Conservation (phyloP, 2,329 filamentous ascomycete species). For the Scedosporium dehoogii region DNA sequence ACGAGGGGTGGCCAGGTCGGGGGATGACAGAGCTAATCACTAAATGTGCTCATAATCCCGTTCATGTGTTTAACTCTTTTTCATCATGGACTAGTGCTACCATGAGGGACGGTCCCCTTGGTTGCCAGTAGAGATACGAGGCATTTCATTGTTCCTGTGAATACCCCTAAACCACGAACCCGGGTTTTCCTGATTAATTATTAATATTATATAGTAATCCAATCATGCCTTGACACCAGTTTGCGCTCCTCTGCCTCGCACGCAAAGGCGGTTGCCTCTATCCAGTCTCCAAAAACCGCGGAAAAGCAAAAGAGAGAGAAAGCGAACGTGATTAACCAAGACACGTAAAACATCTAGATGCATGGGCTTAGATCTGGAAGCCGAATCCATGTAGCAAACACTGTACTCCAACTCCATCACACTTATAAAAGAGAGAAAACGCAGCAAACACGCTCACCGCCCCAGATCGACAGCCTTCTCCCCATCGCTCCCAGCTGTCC, state of each 20-base stretch:
- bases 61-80: background rate
- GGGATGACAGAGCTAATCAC: too few species aligned
- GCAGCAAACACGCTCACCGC: background rate
- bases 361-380: background rate
- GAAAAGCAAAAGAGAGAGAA: background rate
- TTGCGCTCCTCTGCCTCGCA: background rate
- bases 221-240: background rate
- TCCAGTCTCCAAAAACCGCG: background rate
- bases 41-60: background rate
- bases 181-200: conserved; percentile 5
- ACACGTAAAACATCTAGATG: background rate
- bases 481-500: background rate
- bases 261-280: background rate
- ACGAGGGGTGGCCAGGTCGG: too few species aligned
- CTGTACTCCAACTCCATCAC: background rate
- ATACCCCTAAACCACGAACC: background rate
- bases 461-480: background rate
- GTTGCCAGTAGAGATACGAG: background rate
- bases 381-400: background rate
- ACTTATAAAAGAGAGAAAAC: too few species aligned
- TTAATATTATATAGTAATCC: conserved; percentile 8
- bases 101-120: too few species aligned
- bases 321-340: background rate
- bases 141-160: background rate
- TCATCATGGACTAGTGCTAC: too few species aligned